Evolutionary conservation across 306 rosid species (phyloP).

Genomic region (Mucuna pruriens): DNA sequence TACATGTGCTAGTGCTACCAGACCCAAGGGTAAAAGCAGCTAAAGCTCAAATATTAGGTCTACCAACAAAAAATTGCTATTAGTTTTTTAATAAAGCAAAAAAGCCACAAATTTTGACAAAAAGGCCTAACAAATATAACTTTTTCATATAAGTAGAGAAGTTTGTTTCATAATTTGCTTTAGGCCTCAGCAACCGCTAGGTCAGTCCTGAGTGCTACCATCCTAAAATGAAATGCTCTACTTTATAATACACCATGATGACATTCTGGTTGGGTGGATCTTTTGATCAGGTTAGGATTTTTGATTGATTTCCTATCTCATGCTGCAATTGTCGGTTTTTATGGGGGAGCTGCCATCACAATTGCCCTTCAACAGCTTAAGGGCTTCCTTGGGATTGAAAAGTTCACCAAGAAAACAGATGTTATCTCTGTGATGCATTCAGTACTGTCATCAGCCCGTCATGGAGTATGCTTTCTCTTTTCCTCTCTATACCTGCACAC

Average conservation of each 20-base stretch:
- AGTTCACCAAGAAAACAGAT: constrained; percentile 83
- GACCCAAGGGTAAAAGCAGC: too few species aligned
- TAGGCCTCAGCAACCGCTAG: too few species aligned
- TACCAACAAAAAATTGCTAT: too few species aligned
- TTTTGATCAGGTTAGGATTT: constrained; percentile 78
- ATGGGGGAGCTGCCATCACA: constrained; percentile 98
- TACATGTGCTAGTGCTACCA: not conserved
- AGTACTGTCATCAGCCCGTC: constrained; percentile 67
- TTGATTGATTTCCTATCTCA: constrained; percentile 96
- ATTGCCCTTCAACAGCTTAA: constrained; percentile 97
- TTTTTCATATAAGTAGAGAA: too few species aligned
- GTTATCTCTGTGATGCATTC: constrained; percentile 79
- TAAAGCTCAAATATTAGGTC: too few species aligned
- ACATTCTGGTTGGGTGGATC: not conserved
- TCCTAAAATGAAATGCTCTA: not conserved
- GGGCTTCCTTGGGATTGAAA: constrained; percentile 85
- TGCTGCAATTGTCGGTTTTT: constrained; percentile 97
- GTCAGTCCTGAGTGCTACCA: not conserved
- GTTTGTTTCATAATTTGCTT: too few species aligned
- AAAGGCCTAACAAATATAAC: too few species aligned
- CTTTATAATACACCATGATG: not conserved
- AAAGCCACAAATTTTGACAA: too few species aligned
- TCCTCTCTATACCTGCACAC: constrained; percentile 14
- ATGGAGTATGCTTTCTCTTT: constrained; percentile 69
- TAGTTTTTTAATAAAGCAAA: too few species aligned